Conservation (phyloP, 2,329 filamentous ascomycete genomes). For the Orbilia blumenaviensis region DNA sequence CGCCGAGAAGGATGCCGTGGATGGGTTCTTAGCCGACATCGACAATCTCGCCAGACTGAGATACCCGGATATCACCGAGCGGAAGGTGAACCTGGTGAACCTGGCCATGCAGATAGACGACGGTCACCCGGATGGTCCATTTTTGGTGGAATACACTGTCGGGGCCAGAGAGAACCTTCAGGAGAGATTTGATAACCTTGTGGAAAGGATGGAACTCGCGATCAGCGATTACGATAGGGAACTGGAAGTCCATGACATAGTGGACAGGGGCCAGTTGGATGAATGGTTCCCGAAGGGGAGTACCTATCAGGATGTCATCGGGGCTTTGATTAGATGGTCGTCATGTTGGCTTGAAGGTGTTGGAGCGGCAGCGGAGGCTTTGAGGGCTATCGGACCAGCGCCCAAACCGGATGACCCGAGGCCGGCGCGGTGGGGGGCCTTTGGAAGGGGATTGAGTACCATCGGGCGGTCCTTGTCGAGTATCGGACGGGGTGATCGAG, state of each 20-base stretch:
- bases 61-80: constrained; percentile 25
- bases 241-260: background rate
- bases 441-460: background rate
- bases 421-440: background rate
- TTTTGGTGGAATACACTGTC: constrained; percentile 4
- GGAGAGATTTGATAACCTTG: constrained; percentile 12
- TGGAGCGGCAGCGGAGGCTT: background rate
- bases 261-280: background rate
- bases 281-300: constrained; percentile 24
- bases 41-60: constrained; percentile 8
- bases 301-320: background rate
- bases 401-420: background rate
- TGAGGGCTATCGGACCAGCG: background rate
- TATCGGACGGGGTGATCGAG: background rate
- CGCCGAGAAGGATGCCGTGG: background rate
- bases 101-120: constrained; percentile 24
- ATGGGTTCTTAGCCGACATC: constrained; percentile 18
- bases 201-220: background rate
- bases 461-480: background rate
- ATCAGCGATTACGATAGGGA: constrained; percentile 5
- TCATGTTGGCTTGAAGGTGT: constrained; percentile 23
- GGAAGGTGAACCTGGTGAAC: background rate
- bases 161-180: constrained; percentile 22
- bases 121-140: background rate
- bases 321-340: constrained; percentile 21